Evolutionary conservation across 2,329 filamentous ascomycete species (phyloP).

Genomic region (Ceratocystiopsis sp.): DNA sequence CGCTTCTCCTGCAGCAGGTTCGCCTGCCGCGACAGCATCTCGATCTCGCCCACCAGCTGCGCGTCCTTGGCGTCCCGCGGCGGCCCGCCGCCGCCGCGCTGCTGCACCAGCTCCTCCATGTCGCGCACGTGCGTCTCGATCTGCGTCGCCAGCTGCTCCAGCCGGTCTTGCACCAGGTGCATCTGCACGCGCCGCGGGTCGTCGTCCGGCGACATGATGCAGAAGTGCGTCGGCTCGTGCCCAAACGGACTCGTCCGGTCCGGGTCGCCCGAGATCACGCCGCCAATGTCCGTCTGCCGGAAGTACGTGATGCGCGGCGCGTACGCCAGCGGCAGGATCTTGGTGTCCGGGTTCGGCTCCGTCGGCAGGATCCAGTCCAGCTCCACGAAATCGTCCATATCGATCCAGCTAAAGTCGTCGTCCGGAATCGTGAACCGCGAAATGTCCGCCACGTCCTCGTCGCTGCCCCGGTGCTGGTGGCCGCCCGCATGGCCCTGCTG

Average conservation of each 20-base stretch:
- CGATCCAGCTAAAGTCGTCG: conserved; percentile 89
- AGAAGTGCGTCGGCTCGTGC: conserved; percentile 82
- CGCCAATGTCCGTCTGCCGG: conserved; percentile 82
- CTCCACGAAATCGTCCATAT: conserved; percentile 99
- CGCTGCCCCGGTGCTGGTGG: conserved; percentile 27
- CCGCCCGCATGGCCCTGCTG: conserved; percentile 19
- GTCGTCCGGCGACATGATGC: conserved; percentile 82
- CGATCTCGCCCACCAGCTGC: conserved; percentile 36
- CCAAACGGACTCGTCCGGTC: conserved; percentile 80
- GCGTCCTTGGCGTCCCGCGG: conserved; percentile 20
- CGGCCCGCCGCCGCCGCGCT: conserved; percentile 22
- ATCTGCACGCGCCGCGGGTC: conserved; percentile 81
- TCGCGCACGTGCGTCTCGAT: conserved; percentile 56
- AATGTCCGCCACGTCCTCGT: conserved; percentile 47
- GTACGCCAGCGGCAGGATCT: conserved; percentile 81
- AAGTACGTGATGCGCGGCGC: conserved; percentile 96
- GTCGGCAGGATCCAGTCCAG: conserved; percentile 89
- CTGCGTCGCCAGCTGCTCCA: conserved; percentile 64
- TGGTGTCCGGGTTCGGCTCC: conserved; percentile 79
- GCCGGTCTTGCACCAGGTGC: conserved; percentile 64
- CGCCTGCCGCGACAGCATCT: conserved; percentile 39
- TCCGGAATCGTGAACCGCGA: conserved; percentile 92
- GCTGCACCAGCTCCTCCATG: conserved; percentile 62
- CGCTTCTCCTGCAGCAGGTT: conserved; percentile 40
- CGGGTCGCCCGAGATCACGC: conserved; percentile 62